phyloP scores from a whole-genome alignment of 257 asterid species.

The Salvia rosmarinus region DNA sequence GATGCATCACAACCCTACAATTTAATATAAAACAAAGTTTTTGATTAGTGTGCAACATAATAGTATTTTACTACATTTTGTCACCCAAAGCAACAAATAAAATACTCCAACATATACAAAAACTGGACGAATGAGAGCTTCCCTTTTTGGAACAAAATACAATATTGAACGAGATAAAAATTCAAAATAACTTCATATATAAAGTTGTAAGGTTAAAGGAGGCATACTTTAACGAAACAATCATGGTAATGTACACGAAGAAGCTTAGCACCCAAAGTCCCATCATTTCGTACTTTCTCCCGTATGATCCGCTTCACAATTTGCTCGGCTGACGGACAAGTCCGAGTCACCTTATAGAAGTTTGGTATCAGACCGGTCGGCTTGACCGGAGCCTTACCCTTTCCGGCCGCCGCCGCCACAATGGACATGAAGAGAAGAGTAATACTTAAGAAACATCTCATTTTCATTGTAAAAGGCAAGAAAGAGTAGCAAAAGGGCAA shows the following conservation, averaged over 20 bases:
- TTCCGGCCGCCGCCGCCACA: background rate
- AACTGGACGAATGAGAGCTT: too few relatives aligned
- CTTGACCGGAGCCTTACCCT: background rate
- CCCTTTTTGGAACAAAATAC: too few relatives aligned
- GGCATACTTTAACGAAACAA: conserved; percentile 49
- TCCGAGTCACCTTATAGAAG: conserved; percentile 31
- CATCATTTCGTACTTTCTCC: conserved; percentile 35
- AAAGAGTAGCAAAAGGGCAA: background rate
- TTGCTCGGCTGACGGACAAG: conserved; percentile 43
- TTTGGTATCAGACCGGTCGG: conserved; percentile 18
- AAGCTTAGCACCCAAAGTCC: conserved; percentile 43
- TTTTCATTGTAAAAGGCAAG: conserved; percentile 21
- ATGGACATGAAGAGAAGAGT: conserved; percentile 21
- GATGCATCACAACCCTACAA: conserved; percentile 63
- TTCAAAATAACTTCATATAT: background rate
- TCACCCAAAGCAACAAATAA: too few relatives aligned
- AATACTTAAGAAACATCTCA: conserved; percentile 2
- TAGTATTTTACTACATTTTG: too few relatives aligned
- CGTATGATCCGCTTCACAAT: conserved; percentile 40
- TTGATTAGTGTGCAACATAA: background rate
- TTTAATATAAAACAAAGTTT: background rate
- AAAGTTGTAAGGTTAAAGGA: too few relatives aligned
- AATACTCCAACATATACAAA: too few relatives aligned
- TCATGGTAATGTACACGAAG: conserved; percentile 61
- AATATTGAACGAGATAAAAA: background rate